A percentile compares a stretch with the other conserved stretches of the same genome.
Evolutionary conservation across 305 asterid species (phyloP).

Genomic region (Galium porrigens): DNA sequence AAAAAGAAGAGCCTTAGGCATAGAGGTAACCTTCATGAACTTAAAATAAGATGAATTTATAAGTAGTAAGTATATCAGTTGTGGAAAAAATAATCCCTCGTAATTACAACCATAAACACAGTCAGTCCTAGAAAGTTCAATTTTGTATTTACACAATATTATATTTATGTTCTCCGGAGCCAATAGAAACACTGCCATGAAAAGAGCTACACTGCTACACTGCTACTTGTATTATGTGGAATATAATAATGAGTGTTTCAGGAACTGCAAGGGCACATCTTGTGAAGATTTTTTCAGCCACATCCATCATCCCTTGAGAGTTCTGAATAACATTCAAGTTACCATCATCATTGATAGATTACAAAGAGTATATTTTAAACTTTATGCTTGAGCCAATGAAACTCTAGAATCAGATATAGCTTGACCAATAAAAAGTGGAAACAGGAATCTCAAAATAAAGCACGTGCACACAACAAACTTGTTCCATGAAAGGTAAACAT

Average conservation of each 20-base stretch:
- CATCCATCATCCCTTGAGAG: conserved; percentile 86
- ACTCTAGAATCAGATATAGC: neutral
- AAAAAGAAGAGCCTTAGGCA: no score
- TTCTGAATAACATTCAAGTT: conserved; percentile 40
- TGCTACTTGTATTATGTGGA: conserved; percentile 39
- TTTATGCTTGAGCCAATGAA: neutral
- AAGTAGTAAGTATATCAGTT: no score
- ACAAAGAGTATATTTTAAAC: conserved; percentile 10
- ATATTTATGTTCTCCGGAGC: no score
- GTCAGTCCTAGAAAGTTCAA: no score
- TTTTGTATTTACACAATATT: no score
- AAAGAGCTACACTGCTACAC: neutral
- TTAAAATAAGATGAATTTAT: no score
- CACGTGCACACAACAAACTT: conserved; percentile 14
- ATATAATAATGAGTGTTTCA: conserved; percentile 62
- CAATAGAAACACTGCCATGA: no score
- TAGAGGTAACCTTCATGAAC: no score
- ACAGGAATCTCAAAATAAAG: conserved; percentile 5
- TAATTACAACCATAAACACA: no score
- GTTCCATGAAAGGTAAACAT: conserved; percentile 16
- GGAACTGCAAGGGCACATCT: conserved; percentile 52
- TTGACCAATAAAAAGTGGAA: neutral
- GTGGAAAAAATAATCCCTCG: no score
- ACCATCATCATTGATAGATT: conserved; percentile 14
- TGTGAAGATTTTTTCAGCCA: conserved; percentile 46